Percentiles rank a stretch among this genome's conserved stretches.
These are phyloP conservation scores for Cryphonectria radicalis DNA, from an alignment of 2,329 filamentous ascomycete species.

Conservation along the genomic window DNA sequence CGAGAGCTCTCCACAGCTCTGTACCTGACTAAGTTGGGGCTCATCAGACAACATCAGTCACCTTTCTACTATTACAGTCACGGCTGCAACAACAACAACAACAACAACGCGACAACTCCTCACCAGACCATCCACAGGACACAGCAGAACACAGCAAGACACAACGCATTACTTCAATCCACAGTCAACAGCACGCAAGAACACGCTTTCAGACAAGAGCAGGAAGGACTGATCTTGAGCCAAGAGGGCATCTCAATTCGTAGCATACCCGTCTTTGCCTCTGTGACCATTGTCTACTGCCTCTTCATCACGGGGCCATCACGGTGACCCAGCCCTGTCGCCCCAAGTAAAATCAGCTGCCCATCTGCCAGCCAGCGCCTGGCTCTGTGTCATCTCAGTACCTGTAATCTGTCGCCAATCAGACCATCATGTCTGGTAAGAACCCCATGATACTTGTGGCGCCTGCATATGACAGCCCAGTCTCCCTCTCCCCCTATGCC, in stretches of 20 bases:
- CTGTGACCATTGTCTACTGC: conserved; percentile 11
- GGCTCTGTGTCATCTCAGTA: neutral
- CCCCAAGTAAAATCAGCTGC: conserved; percentile 8
- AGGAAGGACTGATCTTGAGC: conserved; percentile 1
- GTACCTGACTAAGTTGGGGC: conserved; percentile 9
- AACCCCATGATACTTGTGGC: neutral
- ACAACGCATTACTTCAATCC: neutral
- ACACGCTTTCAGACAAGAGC: neutral
- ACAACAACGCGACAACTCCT: conserved; percentile 11
- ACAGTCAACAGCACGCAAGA: conserved; percentile 2
- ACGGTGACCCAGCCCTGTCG: neutral
- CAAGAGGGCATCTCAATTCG: conserved; percentile 9
- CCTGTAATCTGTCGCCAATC: neutral
- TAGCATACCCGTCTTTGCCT: conserved; percentile 11
- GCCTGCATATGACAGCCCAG: neutral
- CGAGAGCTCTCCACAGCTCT: conserved; percentile 18
- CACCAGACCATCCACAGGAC: neutral
- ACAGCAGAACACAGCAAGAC: neutral
- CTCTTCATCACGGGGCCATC: neutral
- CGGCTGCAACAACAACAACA: neutral
- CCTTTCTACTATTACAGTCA: conserved; percentile 16
- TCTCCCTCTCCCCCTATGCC: neutral
- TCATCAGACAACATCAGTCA: neutral
- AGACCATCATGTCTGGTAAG: conserved; percentile 30
- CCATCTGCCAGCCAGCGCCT: neutral